phyloP scores from a whole-genome alignment of 352 stramenopile species.

The Phytophthora brassicae region DNA sequence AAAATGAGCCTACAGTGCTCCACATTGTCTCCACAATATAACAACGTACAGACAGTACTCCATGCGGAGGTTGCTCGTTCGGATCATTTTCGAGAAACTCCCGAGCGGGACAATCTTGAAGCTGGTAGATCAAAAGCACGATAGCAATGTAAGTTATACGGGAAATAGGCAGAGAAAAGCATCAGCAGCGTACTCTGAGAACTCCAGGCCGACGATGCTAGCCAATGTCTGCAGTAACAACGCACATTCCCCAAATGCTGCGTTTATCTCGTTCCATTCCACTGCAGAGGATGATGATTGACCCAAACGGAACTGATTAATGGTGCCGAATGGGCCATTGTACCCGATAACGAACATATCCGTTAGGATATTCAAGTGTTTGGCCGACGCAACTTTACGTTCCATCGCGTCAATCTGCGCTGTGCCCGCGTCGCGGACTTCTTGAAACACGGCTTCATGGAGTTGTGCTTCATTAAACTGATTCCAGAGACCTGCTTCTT shows the following conservation, averaged over 20 bases:
- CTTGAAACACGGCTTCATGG: constrained; percentile 48
- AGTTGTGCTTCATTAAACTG: constrained; percentile 59
- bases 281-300: constrained; percentile 53
- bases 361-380: constrained; percentile 62
- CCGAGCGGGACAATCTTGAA: constrained; percentile 88
- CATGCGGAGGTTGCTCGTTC: constrained; percentile 75
- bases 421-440: constrained; percentile 55
- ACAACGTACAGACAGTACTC: constrained; percentile 75
- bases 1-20: constrained; percentile 8
- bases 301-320: constrained; percentile 84
- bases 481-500: constrained; percentile 61
- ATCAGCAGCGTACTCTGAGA: constrained; percentile 56
- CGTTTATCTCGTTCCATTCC: constrained; percentile 91
- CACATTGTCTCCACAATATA: constrained; percentile 10
- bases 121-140: constrained; percentile 30
- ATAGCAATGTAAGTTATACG: constrained; percentile 5
- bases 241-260: constrained; percentile 72
- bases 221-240: constrained; percentile 70
- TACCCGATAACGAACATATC: constrained; percentile 82
- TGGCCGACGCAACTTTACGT: constrained; percentile 36
- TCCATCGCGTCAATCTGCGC: constrained; percentile 65
- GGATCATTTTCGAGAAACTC: constrained; percentile 87
- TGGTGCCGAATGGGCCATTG: constrained; percentile 74
- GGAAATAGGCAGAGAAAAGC: background rate
- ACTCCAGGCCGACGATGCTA: constrained; percentile 56